Base-by-base conservation (phyloP, 768 basidiomycete genomes). In the Cyclocybe cylindracea region DNA sequence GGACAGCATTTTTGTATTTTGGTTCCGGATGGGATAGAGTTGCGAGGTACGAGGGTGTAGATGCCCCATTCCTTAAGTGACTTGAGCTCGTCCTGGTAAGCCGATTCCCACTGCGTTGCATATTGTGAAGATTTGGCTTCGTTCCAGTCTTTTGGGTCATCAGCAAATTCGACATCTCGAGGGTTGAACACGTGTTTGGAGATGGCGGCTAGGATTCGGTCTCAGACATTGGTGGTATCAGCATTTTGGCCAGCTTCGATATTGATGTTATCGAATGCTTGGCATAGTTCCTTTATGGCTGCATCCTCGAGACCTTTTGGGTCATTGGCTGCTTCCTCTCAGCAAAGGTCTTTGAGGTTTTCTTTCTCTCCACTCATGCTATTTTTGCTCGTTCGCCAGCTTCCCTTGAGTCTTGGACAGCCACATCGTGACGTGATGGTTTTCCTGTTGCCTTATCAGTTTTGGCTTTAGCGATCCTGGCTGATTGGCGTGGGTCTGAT, bases 61-160 rank as follows among this genome's bases (percentile, higher is more conserved):
- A 68, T 65, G 0, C 59, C 63, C 54, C 2, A 47, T 61, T n/a
- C n/a, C n/a, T n/a, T n/a, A n/a, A n/a, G n/a, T n/a, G n/a, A n/a
- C n/a, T n/a, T n/a, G n/a, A n/a, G n/a, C n/a, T n/a, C n/a, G n/a
- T n/a, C n/a, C n/a, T n/a, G n/a, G n/a, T n/a, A n/a, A n/a, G n/a
- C n/a, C 10, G 18, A 19, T 33, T 31, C 14, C 66, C 64, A 67
- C 19, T 55, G 11, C 0, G 44, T 48, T 16, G 58, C 48, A 40
- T 70, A 61, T 38, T 61, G 13, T 10, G 57, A 65, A 36, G 52
- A 4, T 59, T 62, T 48, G 46, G 68, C 57, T 57, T 73, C 50
- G 40, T 60, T 39, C 31, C 64, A 45, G 10, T 47, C 51, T 18
- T 13, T 54, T 31, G 64, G 62, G 24, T 42, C 52, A 36, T 60